Conservation (phyloP, 2,329 filamentous ascomycete genomes). For the Incumbomyces lentus region DNA sequence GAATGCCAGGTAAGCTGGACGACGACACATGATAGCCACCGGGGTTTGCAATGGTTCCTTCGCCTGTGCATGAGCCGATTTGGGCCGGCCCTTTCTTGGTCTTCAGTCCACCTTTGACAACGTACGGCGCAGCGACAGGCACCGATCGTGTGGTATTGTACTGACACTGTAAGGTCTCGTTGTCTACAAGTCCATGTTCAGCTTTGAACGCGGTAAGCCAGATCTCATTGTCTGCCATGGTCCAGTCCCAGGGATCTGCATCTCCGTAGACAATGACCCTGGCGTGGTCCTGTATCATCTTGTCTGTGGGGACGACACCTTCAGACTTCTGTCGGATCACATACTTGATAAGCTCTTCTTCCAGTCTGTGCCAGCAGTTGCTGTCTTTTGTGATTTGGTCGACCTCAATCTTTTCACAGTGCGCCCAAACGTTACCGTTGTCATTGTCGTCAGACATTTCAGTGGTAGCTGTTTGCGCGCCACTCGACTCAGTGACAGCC, state of each 20-base stretch:
- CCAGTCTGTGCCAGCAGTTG: constrained; percentile 34
- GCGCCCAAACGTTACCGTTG: neutral
- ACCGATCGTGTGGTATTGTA: constrained; percentile 29
- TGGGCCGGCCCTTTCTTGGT: constrained; percentile 22
- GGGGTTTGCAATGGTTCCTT: neutral
- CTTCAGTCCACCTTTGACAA: constrained; percentile 29
- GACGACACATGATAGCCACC: neutral
- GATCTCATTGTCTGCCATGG: constrained; percentile 36
- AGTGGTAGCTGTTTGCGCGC: neutral
- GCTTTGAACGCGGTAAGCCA: constrained; percentile 38
- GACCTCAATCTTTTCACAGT: constrained; percentile 8
- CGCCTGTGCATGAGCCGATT: neutral
- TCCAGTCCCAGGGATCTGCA: constrained; percentile 29
- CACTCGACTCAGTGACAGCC: neutral
- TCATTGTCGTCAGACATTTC: constrained; percentile 8
- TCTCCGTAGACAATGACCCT: constrained; percentile 24
- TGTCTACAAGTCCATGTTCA: constrained; percentile 29
- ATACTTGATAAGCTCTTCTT: constrained; percentile 31
- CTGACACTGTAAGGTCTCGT: constrained; percentile 23
- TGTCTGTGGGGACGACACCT: constrained; percentile 28
- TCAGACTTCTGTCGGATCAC: constrained; percentile 26
- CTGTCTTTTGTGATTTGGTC: constrained; percentile 20
- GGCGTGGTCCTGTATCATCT: constrained; percentile 24
- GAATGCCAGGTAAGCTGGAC: constrained; percentile 1
- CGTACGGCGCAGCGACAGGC: constrained; percentile 34